Conservation (phyloP, 1,284 basidiomycete species). For the Fomitopsis betulina region DNA sequence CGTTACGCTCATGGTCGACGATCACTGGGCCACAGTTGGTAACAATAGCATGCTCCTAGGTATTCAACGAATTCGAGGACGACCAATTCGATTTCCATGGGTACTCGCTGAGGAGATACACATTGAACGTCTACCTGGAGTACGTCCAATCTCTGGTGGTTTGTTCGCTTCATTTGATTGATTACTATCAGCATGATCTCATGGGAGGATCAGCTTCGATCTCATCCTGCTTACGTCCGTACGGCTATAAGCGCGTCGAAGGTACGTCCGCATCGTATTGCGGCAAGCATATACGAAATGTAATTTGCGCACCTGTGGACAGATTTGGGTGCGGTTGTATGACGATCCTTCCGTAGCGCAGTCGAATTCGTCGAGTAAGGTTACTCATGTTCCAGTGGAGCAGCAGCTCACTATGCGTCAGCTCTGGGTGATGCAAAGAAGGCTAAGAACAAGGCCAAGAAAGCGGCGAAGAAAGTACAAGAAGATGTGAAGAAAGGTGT, state of each 20-base stretch:
- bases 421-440: slow-evolving; percentile 73
- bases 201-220: slow-evolving; percentile 81
- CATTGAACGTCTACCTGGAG: slow-evolving; percentile 82
- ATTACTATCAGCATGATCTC: slow-evolving; percentile 65
- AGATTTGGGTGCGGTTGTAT: slow-evolving; percentile 75
- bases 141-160: slow-evolving; percentile 29
- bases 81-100: slow-evolving; percentile 99
- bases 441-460: slow-evolving; percentile 88
- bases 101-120: slow-evolving; percentile 90
- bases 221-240: slow-evolving; percentile 73
- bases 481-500: slow-evolving; percentile 61
- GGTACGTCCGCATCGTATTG: slow-evolving; percentile 33
- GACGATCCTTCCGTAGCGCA: slow-evolving; percentile 69
- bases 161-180: background rate
- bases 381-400: too few relatives aligned
- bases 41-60: slow-evolving; percentile 32
- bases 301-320: background rate
- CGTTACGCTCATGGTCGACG: slow-evolving; percentile 2
- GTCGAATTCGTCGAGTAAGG: slow-evolving; percentile 34
- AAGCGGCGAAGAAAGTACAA: slow-evolving; percentile 68
- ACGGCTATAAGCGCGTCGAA: slow-evolving; percentile 69
- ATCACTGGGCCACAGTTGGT: background rate
- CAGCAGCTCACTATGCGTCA: slow-evolving; percentile 15
- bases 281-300: background rate
- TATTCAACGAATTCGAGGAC: slow-evolving; percentile 88